phyloP scores from a whole-genome alignment of 306 rosid genomes.

The Cicer pinnatifidum region DNA sequence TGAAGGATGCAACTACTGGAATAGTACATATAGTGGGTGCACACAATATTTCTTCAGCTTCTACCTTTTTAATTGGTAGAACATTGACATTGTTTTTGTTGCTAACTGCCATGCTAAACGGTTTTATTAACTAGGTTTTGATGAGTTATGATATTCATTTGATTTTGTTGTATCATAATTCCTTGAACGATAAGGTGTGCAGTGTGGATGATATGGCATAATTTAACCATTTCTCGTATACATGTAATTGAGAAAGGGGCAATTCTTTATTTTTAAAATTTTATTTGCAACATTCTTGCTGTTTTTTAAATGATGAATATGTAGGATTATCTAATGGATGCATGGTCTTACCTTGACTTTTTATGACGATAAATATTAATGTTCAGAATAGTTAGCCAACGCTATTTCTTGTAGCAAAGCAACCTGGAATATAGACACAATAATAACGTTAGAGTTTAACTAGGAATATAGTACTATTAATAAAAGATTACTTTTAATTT shows the following conservation, averaged over 20 bases:
- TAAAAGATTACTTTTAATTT: no score
- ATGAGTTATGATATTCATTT: constrained; percentile 44
- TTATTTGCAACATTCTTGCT: not conserved
- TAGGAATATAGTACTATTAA: no score
- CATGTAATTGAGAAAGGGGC: constrained; percentile 38
- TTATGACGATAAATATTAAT: not conserved
- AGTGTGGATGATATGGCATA: constrained; percentile 41
- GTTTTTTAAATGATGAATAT: not conserved
- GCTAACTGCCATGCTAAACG: constrained; percentile 51
- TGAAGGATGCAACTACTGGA: constrained; percentile 72
- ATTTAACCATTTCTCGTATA: constrained; percentile 34
- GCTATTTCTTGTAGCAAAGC: not conserved
- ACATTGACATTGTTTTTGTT: constrained; percentile 56
- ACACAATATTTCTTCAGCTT: constrained; percentile 67
- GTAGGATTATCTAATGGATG: not conserved
- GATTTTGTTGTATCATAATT: constrained; percentile 56
- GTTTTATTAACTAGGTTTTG: constrained; percentile 41
- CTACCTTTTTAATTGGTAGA: constrained; percentile 52
- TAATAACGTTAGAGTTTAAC: no score
- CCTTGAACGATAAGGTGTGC: constrained; percentile 50
- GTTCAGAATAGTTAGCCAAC: not conserved
- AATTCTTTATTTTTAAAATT: not conserved
- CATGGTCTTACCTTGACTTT: not conserved
- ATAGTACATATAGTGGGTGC: constrained; percentile 62
- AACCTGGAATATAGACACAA: not conserved